A percentile compares a stretch with the other conserved stretches of the same genome.
These are phyloP conservation scores for Pseudozyma tsukubaensis DNA, from an alignment of 1,284 basidiomycete genomes.

Conservation along the genomic window DNA sequence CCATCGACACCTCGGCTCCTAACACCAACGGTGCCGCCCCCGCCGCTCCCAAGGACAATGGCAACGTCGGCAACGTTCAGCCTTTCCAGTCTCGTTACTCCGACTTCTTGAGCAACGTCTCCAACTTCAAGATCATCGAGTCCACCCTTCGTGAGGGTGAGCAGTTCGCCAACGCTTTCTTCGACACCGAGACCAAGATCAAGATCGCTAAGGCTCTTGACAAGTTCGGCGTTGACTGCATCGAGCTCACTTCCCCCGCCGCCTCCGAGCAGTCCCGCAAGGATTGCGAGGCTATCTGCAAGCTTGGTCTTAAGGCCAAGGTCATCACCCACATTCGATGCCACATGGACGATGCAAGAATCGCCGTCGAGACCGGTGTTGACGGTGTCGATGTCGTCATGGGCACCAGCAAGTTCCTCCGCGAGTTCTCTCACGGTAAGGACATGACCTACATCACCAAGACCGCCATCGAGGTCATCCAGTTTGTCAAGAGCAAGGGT, in stretches of 20 bases:
- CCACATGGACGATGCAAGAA: conserved; percentile 99
- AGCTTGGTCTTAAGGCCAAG: conserved; percentile 95
- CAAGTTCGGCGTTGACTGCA: conserved; percentile 90
- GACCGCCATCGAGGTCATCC: conserved; percentile 94
- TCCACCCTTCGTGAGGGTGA: conserved; percentile 95
- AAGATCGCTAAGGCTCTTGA: conserved; percentile 87
- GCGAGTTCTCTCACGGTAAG: conserved; percentile 99
- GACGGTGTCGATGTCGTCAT: conserved; percentile 99
- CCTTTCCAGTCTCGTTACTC: conserved; percentile 60
- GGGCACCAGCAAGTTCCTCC: conserved; percentile 97
- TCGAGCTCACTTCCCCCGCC: conserved; percentile 97
- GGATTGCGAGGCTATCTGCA: conserved; percentile 99
- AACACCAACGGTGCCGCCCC: conserved; percentile 31
- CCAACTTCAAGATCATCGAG: conserved; percentile 83
- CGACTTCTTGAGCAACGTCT: conserved; percentile 67
- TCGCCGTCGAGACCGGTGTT: conserved; percentile 97
- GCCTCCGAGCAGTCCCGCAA: conserved; percentile 94
- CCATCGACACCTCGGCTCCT: conserved; percentile 54
- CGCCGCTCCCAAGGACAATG: conserved; percentile 33
- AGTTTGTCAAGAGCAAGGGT: conserved; percentile 99
- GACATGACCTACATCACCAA: conserved; percentile 99
- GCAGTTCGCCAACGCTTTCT: conserved; percentile 99
- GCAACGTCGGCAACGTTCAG: conserved; percentile 48
- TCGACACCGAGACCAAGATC: conserved; percentile 99
- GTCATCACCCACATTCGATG: conserved; percentile 99